phyloP scores from a whole-genome alignment of 805 yeast species.

The Candida sithepensis region DNA sequence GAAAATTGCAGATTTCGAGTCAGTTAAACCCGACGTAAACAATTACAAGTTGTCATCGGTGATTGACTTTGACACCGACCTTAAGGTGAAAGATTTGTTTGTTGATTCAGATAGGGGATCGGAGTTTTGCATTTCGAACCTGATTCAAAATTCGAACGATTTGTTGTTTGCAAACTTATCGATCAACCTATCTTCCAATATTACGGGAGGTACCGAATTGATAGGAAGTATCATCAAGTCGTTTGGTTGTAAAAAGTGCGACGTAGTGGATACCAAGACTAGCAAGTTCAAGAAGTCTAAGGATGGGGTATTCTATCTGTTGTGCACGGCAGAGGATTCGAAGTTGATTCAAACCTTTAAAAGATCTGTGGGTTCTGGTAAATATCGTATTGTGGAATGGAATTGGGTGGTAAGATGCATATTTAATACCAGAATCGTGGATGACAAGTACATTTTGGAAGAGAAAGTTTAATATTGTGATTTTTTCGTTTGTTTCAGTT shows the following conservation, averaged over 20 bases:
- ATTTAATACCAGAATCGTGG: conserved; percentile 39
- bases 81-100: conserved; percentile 32
- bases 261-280: conserved; percentile 16
- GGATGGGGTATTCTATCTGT: conserved; percentile 19
- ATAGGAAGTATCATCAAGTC: conserved; percentile 54
- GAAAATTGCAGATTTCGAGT: conserved; percentile 23
- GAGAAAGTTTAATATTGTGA: conserved; percentile 1
- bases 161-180: conserved; percentile 43
- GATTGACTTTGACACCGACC: conserved; percentile 32
- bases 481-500: not conserved
- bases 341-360: conserved; percentile 28
- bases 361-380: conserved; percentile 18
- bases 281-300: conserved; percentile 13
- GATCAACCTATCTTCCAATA: conserved; percentile 52
- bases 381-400: conserved; percentile 50
- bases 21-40: conserved; percentile 22
- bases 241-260: conserved; percentile 44
- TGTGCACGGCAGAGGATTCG: conserved; percentile 30
- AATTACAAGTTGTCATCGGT: conserved; percentile 26
- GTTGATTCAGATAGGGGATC: conserved; percentile 18
- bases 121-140: conserved; percentile 14
- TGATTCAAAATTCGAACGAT: conserved; percentile 21
- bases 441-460: conserved; percentile 17
- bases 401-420: conserved; percentile 60
- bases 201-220: conserved; percentile 58